These are phyloP conservation scores for Parietaria judaica DNA, from an alignment of 306 rosid species.

Conservation along the genomic window DNA sequence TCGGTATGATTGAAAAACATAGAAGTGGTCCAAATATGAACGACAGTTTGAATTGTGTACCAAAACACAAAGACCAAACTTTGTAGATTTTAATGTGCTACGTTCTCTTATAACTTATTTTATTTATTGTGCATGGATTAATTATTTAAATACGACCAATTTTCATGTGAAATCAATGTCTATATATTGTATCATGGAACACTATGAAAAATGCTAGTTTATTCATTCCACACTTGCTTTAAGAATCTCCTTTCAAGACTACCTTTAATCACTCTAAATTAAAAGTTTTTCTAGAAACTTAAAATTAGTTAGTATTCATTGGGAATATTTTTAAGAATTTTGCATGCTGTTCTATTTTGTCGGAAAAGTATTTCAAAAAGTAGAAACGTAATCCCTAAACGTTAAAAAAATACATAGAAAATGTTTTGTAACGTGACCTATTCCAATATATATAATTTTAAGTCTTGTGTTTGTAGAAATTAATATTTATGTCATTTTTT, in stretches of 20 bases:
- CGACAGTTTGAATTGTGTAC: background rate
- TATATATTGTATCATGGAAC: background rate
- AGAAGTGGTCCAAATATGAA: conserved; percentile 3
- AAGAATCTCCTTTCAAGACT: background rate
- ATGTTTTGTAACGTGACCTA: no score
- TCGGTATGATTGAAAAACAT: conserved; percentile 2
- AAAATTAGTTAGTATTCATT: no score
- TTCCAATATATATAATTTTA: no score
- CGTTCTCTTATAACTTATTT: background rate
- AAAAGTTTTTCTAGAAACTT: no score
- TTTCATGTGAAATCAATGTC: background rate
- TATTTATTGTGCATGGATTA: background rate
- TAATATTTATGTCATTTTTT: no score
- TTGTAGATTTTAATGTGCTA: background rate
- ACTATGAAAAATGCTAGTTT: background rate
- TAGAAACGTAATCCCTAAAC: no score
- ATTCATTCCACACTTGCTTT: background rate
- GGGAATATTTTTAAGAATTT: no score
- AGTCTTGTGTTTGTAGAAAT: no score
- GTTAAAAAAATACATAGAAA: no score
- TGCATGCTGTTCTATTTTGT: no score
- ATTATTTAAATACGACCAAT: background rate
- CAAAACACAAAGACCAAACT: background rate
- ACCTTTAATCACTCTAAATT: background rate
- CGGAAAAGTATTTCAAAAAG: no score